These are phyloP conservation scores for Daldinia bambusicola DNA, from an alignment of 495 filamentous ascomycete genomes.

Conservation along the genomic window DNA sequence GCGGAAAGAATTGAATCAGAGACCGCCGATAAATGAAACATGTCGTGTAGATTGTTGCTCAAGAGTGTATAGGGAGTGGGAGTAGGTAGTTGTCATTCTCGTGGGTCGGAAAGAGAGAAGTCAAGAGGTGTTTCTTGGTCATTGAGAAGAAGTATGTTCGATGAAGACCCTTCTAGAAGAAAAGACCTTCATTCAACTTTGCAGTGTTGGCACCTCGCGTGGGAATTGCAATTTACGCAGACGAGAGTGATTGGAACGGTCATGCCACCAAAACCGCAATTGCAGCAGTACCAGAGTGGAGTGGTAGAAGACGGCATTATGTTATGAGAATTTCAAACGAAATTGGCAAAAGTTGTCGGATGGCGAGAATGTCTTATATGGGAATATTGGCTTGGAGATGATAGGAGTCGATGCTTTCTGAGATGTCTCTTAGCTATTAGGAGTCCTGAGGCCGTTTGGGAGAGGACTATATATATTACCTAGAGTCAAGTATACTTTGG, in stretches of 20 bases:
- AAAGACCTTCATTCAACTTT: not conserved
- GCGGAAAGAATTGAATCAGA: not conserved
- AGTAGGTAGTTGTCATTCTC: not conserved
- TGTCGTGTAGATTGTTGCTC: not conserved
- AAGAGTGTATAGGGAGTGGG: not conserved
- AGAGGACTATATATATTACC: not conserved
- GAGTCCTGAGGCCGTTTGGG: not conserved
- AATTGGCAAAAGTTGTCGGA: not conserved
- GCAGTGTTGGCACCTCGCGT: not conserved
- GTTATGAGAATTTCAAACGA: not conserved
- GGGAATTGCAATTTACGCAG: not conserved
- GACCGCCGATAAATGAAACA: not conserved
- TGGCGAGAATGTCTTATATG: not conserved
- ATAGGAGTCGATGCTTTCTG: not conserved
- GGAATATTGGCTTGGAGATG: not conserved
- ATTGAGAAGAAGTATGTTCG: not conserved
- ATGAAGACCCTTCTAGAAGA: not conserved
- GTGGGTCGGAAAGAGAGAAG: not conserved
- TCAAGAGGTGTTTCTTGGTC: not conserved
- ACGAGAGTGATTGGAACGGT: not conserved
- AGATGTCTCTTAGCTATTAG: not conserved
- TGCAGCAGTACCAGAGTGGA: conserved; percentile 11
- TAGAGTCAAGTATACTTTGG: not conserved
- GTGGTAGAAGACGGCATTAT: not conserved
- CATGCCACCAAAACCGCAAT: not conserved